phyloP scores from a whole-genome alignment of 2,329 filamentous ascomycete genomes.

The Colletotrichum agaves region DNA sequence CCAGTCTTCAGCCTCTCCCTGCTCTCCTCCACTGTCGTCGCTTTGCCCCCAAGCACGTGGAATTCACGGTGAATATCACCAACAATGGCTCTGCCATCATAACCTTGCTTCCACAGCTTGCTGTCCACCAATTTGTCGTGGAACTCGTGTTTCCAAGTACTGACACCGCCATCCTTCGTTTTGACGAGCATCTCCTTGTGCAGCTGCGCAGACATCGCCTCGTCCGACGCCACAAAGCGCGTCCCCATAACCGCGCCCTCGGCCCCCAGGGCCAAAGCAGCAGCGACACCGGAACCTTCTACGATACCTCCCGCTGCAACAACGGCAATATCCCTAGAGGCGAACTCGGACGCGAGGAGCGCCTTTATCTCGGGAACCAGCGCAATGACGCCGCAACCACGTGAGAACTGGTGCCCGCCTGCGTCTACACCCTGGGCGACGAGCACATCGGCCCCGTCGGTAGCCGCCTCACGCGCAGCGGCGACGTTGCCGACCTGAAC shows the following conservation, averaged over 20 bases:
- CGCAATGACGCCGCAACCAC: slow-evolving; percentile 64
- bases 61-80: slow-evolving; percentile 54
- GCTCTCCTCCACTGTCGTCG: slow-evolving; percentile 50
- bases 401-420: slow-evolving; percentile 69
- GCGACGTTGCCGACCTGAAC: slow-evolving; percentile 71
- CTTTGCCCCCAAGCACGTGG: slow-evolving; percentile 37
- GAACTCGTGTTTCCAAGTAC: slow-evolving; percentile 60
- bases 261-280: slow-evolving; percentile 62
- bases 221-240: slow-evolving; percentile 56
- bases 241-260: slow-evolving; percentile 58
- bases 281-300: slow-evolving; percentile 65
- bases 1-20: slow-evolving; percentile 51
- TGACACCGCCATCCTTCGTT: slow-evolving; percentile 54
- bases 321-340: slow-evolving; percentile 50
- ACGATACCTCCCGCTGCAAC: slow-evolving; percentile 70
- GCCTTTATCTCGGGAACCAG: slow-evolving; percentile 68
- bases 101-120: slow-evolving; percentile 53
- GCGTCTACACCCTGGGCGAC: slow-evolving; percentile 73
- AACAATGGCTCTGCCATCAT: slow-evolving; percentile 57
- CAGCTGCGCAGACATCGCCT: slow-evolving; percentile 54
- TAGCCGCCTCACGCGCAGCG: slow-evolving; percentile 61
- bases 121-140: slow-evolving; percentile 54
- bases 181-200: slow-evolving; percentile 54
- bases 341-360: slow-evolving; percentile 53
- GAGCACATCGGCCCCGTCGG: slow-evolving; percentile 65